A percentile compares a stretch with the other conserved stretches of the same genome.
phyloP scores from a whole-genome alignment of 345 rosid species.

The Populus nigra region DNA sequence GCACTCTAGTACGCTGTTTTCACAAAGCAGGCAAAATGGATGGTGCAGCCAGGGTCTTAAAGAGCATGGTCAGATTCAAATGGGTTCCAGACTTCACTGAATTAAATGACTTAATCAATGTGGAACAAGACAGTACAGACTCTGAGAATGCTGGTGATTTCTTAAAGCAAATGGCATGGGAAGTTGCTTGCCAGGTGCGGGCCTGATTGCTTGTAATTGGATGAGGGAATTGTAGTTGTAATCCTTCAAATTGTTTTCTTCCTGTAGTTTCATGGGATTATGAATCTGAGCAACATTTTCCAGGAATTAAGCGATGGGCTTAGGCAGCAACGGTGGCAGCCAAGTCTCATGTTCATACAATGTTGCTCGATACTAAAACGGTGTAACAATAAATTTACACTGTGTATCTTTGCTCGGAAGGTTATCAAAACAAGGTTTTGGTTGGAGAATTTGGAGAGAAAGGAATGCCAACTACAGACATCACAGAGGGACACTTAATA shows the following conservation, averaged over 20 bases:
- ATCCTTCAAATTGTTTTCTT: neutral
- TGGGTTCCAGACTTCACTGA: conserved; percentile 48
- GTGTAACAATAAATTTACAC: neutral
- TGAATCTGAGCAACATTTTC: neutral
- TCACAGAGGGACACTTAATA: too few relatives aligned
- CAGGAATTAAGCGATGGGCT: neutral
- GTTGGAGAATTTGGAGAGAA: too few relatives aligned
- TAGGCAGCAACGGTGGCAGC: conserved; percentile 2
- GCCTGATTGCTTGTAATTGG: conserved; percentile 9
- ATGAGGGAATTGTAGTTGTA: conserved; percentile 5
- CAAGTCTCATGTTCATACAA: neutral
- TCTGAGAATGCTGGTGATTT: conserved; percentile 13
- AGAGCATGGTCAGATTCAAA: conserved; percentile 45
- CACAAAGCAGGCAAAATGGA: conserved; percentile 41
- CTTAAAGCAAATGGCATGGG: conserved; percentile 22
- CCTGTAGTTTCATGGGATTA: neutral
- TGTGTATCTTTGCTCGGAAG: neutral
- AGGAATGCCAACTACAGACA: too few relatives aligned
- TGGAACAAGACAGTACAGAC: conserved; percentile 11
- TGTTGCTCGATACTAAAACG: neutral
- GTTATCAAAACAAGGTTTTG: neutral
- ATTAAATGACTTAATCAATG: conserved; percentile 27
- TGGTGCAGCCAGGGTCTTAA: conserved; percentile 49
- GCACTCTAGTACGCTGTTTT: conserved; percentile 42
- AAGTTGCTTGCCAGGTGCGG: conserved; percentile 17